Evolutionary conservation across 1,139 yeast genomes (phyloP).

Genomic region (Protomyces gravidus): DNA sequence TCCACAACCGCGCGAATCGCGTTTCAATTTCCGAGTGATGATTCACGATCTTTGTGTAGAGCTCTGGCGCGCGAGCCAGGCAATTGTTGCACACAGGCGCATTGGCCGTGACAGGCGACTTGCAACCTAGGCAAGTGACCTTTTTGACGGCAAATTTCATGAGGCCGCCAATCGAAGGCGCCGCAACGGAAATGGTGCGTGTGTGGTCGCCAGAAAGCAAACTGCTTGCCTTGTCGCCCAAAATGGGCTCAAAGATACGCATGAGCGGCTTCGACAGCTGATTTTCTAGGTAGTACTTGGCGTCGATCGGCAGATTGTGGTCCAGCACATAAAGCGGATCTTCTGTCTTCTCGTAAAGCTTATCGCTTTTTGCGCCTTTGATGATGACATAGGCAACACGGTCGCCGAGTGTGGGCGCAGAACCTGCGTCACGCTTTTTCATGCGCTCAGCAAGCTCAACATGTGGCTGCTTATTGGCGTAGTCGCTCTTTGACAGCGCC

Average conservation of each 20-base stretch:
- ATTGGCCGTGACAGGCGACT: slow-evolving; percentile 64
- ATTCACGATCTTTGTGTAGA: slow-evolving; percentile 73
- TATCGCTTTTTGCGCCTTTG: slow-evolving; percentile 72
- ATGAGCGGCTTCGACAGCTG: slow-evolving; percentile 88
- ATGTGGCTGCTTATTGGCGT: slow-evolving; percentile 95
- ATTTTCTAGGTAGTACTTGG: slow-evolving; percentile 87
- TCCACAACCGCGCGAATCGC: slow-evolving; percentile 87
- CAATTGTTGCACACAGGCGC: slow-evolving; percentile 85
- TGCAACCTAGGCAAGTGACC: slow-evolving; percentile 83
- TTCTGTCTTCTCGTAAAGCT: slow-evolving; percentile 91
- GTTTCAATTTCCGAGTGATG: slow-evolving; percentile 75
- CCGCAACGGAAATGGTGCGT: slow-evolving; percentile 64
- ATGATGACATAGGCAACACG: slow-evolving; percentile 96
- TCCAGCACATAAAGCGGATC: slow-evolving; percentile 93
- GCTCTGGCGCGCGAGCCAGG: slow-evolving; percentile 63
- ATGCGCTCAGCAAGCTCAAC: slow-evolving; percentile 93
- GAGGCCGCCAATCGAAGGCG: slow-evolving; percentile 68
- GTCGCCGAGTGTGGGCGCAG: slow-evolving; percentile 95
- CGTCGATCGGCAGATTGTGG: slow-evolving; percentile 87
- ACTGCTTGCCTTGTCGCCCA: slow-evolving; percentile 84
- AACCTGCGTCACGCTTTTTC: slow-evolving; percentile 94
- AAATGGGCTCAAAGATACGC: slow-evolving; percentile 90
- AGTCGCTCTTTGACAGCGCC: slow-evolving; percentile 82
- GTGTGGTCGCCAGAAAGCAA: slow-evolving; percentile 74
- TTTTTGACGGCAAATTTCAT: slow-evolving; percentile 90